phyloP scores from a whole-genome alignment of 2,329 filamentous ascomycete genomes.

The Xylariaceae sp. region DNA sequence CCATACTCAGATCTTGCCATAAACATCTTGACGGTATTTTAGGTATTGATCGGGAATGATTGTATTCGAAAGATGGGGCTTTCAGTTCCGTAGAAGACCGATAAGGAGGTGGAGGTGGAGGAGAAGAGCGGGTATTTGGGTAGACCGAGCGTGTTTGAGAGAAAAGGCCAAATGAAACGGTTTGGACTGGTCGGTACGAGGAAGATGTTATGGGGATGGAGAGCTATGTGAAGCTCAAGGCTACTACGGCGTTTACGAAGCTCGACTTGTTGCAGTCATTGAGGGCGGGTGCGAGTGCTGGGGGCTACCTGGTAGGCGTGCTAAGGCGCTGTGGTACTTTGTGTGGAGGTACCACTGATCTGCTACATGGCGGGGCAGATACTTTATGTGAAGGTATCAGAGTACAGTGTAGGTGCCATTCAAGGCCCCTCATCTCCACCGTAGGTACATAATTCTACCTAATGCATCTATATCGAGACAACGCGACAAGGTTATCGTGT shows the following conservation, averaged over 20 bases:
- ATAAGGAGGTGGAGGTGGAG: not conserved
- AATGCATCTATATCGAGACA: not conserved
- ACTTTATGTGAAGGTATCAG: not conserved
- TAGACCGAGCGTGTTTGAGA: not conserved
- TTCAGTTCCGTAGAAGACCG: slow-evolving; percentile 5
- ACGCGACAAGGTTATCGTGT: slow-evolving; percentile 13
- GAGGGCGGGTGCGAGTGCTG: not conserved
- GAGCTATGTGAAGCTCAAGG: slow-evolving; percentile 30
- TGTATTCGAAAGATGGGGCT: not conserved
- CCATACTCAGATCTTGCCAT: slow-evolving; percentile 99
- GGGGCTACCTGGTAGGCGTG: no score
- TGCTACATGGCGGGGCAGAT: no score
- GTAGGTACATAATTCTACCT: not conserved
- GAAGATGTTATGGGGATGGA: slow-evolving; percentile 11
- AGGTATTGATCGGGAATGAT: slow-evolving; percentile 1
- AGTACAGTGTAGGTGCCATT: no score
- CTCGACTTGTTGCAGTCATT: slow-evolving; percentile 15
- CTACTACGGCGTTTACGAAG: slow-evolving; percentile 34
- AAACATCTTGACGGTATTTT: slow-evolving; percentile 73
- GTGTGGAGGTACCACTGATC: not conserved
- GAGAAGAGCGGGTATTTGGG: not conserved
- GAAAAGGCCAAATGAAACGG: slow-evolving; percentile 9
- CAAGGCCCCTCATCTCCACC: not conserved
- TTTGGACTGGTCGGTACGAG: slow-evolving; percentile 12
- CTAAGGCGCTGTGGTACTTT: no score